Evolutionary conservation across 805 yeast species (phyloP), one percentile per base, ranked within the genome.

Genomic region (Kuraishia cidri): DNA sequence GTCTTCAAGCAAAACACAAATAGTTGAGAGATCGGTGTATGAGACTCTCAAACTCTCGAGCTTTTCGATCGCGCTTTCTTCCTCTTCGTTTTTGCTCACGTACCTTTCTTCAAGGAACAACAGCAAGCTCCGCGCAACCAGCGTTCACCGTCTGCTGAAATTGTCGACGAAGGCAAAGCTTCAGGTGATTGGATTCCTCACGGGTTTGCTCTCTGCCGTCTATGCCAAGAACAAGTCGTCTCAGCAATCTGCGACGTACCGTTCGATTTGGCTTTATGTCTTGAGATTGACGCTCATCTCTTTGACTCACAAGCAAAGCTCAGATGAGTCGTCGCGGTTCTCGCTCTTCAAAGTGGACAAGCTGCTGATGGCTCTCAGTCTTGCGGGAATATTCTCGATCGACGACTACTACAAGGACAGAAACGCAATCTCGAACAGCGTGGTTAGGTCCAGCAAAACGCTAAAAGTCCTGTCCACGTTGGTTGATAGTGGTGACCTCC

Each of bases 241-340:
- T n/a, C n/a, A n/a, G 10, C 11, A 34, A 26, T 26, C 12, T 6
- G 10, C 32, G 7, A 35, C 37, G 3, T 26, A 35, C 23, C 15
- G 47, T 19, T 41, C 46, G 7, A 31, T 42, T 16, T 45, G 47
- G 49, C 35, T 43, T 9, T 45, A 45, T 22, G 24, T 43, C 12
- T 28, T 45, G 22, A 34, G 47, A 21, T 20, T 43, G 33, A 43
- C 47, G 2, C 10, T 43, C 29, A 27, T 42, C 17, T 42, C 47
- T 11, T 22, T 29, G 6, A 31, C 29, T 5, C n/a, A 11, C 4
- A 22, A 16, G 16, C 38, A 38, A 23, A 34, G 36, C 30, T 28
- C 31, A 6, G 30, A 21, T 3, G 25, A 32, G 15, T 36, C 32
- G 14, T 29, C 36, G 4, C 26, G 16, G 14, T 28, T 21, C 31